Conservation (phyloP, 805 yeast genomes). For the Candida dajiaensis region DNA sequence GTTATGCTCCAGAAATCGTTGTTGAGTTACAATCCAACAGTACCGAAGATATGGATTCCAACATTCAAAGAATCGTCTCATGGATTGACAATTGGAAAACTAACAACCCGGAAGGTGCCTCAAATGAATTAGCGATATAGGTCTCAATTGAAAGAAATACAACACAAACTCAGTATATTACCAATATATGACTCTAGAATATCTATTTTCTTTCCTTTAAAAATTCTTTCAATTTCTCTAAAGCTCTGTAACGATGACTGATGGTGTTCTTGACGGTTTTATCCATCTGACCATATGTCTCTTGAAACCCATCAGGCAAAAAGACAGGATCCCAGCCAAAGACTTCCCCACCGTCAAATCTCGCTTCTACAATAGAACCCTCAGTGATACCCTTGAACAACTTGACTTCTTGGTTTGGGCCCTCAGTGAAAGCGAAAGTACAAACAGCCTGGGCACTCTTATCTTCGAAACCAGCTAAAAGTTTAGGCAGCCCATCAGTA, state of each 20-base stretch:
- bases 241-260: constrained; percentile 84
- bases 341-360: constrained; percentile 61
- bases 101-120: constrained; percentile 58
- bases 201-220: constrained; percentile 27
- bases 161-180: not conserved
- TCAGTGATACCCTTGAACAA: constrained; percentile 80
- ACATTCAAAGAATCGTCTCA: constrained; percentile 63
- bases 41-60: constrained; percentile 74
- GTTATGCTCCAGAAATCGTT: constrained; percentile 74
- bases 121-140: constrained; percentile 35
- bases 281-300: constrained; percentile 88
- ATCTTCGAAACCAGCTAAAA: constrained; percentile 77
- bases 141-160: not conserved
- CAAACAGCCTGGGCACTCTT: constrained; percentile 85
- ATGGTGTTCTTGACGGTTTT: constrained; percentile 70
- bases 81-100: constrained; percentile 77
- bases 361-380: constrained; percentile 67
- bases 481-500: constrained; percentile 64
- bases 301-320: constrained; percentile 67
- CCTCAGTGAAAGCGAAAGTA: constrained; percentile 87
- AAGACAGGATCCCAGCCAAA: constrained; percentile 97
- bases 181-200: not conserved
- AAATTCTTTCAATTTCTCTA: constrained; percentile 61
- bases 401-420: constrained; percentile 65
- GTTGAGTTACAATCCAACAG: constrained; percentile 71